These are phyloP conservation scores for Onygenales sp. DNA, from an alignment of 2,329 filamentous ascomycete genomes.

Conservation along the genomic window DNA sequence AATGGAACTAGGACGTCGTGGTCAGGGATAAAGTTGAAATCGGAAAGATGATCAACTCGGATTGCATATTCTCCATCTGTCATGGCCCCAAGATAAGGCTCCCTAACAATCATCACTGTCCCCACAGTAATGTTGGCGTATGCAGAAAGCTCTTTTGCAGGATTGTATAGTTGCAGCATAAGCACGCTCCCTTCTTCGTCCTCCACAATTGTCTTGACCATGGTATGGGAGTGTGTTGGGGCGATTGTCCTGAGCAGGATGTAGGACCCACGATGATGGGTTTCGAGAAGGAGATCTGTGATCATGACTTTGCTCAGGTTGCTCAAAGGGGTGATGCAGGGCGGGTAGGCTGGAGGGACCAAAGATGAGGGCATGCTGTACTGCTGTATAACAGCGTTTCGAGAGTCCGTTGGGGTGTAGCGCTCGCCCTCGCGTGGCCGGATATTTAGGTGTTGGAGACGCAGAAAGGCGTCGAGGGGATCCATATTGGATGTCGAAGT, in stretches of 20 bases:
- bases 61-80: constrained; percentile 34
- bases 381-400: constrained; percentile 10
- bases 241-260: constrained; percentile 25
- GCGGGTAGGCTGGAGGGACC: constrained; percentile 13
- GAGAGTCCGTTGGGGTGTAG: constrained; percentile 5
- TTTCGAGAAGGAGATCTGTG: constrained; percentile 26
- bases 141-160: constrained; percentile 25
- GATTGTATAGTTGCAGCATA: constrained; percentile 34
- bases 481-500: constrained; percentile 7
- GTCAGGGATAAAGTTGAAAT: constrained; percentile 33
- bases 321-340: constrained; percentile 8
- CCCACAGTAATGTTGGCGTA: constrained; percentile 26
- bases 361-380: constrained; percentile 9
- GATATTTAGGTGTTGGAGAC: no score
- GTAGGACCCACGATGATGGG: constrained; percentile 31
- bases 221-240: constrained; percentile 13
- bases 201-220: constrained; percentile 29
- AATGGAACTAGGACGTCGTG: constrained; percentile 32
- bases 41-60: constrained; percentile 45
- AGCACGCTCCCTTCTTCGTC: constrained; percentile 30
- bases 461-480: constrained; percentile 4
- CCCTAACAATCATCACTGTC: constrained; percentile 40
- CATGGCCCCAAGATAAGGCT: constrained; percentile 42
- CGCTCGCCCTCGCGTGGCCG: constrained; percentile 2
- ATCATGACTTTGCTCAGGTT: constrained; percentile 21